phyloP scores from a whole-genome alignment of 768 basidiomycete genomes.

The Inosperma sp. region DNA sequence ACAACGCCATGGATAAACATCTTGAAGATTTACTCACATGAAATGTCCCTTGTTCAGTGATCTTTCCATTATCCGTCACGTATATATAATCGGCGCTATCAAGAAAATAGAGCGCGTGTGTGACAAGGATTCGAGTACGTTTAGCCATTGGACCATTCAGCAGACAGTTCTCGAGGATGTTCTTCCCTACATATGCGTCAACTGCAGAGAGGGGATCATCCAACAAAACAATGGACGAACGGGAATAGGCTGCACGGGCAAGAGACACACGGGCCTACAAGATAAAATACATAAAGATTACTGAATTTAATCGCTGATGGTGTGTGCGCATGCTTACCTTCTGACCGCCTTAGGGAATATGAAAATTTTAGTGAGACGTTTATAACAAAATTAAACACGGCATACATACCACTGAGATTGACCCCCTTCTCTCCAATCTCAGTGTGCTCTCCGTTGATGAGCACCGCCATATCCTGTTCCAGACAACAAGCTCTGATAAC shows the following conservation, averaged over 20 bases:
- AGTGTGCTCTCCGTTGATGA: slow-evolving; percentile 65
- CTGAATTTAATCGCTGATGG: too few species aligned
- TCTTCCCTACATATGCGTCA: slow-evolving; percentile 70
- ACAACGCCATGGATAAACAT: not conserved
- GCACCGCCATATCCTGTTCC: slow-evolving; percentile 63
- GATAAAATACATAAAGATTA: not conserved
- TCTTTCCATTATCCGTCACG: slow-evolving; percentile 53
- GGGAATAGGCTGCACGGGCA: slow-evolving; percentile 73
- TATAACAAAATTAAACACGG: slow-evolving; percentile 9
- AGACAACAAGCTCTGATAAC: slow-evolving; percentile 65
- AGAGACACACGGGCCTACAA: slow-evolving; percentile 63
- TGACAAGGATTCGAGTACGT: slow-evolving; percentile 60
- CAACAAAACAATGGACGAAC: slow-evolving; percentile 69
- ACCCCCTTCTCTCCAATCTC: slow-evolving; percentile 79
- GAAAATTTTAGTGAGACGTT: not conserved
- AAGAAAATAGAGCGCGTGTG: slow-evolving; percentile 52
- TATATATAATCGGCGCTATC: slow-evolving; percentile 61
- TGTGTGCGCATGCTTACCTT: too few species aligned
- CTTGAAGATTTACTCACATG: slow-evolving; percentile 28
- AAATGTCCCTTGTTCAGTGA: slow-evolving; percentile 62
- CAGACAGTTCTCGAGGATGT: slow-evolving; percentile 59
- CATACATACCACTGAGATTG: slow-evolving; percentile 61
- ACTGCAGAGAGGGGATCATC: slow-evolving; percentile 82
- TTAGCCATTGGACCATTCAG: slow-evolving; percentile 46
- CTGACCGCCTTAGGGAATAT: slow-evolving; percentile 30